A percentile compares a stretch with the other conserved stretches of the same genome.
Evolutionary conservation across 2,329 filamentous ascomycete genomes (phyloP).

Genomic region (Trichoderma asperellum): DNA sequence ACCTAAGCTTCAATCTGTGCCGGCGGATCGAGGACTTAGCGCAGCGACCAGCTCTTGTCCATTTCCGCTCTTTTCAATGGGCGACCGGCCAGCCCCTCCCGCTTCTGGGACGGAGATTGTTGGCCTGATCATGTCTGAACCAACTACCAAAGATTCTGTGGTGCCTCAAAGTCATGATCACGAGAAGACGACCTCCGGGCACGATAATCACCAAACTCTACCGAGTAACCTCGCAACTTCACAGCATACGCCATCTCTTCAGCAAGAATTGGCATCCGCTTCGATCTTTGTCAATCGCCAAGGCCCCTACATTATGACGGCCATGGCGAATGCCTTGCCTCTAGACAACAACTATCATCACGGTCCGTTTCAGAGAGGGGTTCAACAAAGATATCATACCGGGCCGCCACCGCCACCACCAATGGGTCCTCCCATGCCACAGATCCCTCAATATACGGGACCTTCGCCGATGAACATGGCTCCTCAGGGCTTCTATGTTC

Average conservation of each 20-base stretch:
- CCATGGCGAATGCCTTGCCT: constrained; percentile 51
- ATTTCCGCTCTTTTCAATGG: constrained; percentile 38
- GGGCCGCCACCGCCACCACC: constrained; percentile 45
- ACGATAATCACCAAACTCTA: not conserved
- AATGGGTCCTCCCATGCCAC: constrained; percentile 46
- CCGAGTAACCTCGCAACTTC: constrained; percentile 2
- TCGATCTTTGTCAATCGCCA: constrained; percentile 32
- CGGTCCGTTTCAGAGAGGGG: constrained; percentile 44
- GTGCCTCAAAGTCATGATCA: constrained; percentile 11
- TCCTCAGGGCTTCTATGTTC: constrained; percentile 53
- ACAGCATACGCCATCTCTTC: constrained; percentile 47
- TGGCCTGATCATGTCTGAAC: constrained; percentile 31
- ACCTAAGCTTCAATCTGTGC: not conserved
- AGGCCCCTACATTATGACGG: constrained; percentile 52
- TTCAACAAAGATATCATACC: constrained; percentile 42
- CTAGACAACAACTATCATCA: constrained; percentile 45
- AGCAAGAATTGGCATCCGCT: constrained; percentile 48
- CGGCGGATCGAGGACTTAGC: not conserved
- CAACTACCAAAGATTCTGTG: not conserved
- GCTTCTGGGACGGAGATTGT: constrained; percentile 32
- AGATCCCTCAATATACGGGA: constrained; percentile 47
- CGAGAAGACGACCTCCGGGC: not conserved
- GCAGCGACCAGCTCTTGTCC: not conserved
- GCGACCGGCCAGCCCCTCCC: constrained; percentile 39
- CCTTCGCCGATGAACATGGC: constrained; percentile 45